Conservation (phyloP, 2,329 filamentous ascomycete genomes). For the Aspergillus unguis region DNA sequence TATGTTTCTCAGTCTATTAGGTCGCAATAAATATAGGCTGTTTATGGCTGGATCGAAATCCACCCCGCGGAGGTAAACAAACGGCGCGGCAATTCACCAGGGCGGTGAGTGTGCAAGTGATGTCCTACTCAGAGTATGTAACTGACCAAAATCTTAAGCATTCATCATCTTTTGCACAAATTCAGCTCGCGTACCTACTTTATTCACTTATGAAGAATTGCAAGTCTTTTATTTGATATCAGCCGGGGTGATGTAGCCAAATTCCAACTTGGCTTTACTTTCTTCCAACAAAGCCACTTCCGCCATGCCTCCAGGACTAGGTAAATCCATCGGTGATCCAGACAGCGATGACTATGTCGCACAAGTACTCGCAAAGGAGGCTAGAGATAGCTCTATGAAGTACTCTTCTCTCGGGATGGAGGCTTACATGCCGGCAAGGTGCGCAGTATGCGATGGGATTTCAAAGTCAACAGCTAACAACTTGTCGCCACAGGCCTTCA, state of each 20-base stretch:
- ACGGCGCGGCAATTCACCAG: neutral
- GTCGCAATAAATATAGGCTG: neutral
- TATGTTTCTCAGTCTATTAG: no score
- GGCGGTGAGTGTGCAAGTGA: constrained; percentile 1
- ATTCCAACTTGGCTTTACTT: neutral
- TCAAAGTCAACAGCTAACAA: constrained; percentile 5
- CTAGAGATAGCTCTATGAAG: constrained; percentile 66
- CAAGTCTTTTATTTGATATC: neutral
- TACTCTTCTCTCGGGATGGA: constrained; percentile 73
- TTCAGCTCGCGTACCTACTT: neutral
- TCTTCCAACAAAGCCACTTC: neutral
- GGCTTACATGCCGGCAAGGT: constrained; percentile 59
- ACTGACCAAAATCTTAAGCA: neutral
- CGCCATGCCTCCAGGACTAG: constrained; percentile 27
- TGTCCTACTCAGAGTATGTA: no score
- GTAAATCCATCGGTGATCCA: constrained; percentile 45
- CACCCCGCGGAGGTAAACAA: constrained; percentile 4
- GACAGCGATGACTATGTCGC: constrained; percentile 62
- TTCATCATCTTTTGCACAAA: neutral
- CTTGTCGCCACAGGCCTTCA: constrained; percentile 50
- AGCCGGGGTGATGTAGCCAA: constrained; percentile 5
- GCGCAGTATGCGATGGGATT: constrained; percentile 15
- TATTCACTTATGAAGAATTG: neutral
- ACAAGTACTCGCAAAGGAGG: constrained; percentile 74
- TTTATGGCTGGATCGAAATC: neutral